Base-by-base conservation (phyloP, 768 basidiomycete genomes). In the Mycena polygramma region DNA sequence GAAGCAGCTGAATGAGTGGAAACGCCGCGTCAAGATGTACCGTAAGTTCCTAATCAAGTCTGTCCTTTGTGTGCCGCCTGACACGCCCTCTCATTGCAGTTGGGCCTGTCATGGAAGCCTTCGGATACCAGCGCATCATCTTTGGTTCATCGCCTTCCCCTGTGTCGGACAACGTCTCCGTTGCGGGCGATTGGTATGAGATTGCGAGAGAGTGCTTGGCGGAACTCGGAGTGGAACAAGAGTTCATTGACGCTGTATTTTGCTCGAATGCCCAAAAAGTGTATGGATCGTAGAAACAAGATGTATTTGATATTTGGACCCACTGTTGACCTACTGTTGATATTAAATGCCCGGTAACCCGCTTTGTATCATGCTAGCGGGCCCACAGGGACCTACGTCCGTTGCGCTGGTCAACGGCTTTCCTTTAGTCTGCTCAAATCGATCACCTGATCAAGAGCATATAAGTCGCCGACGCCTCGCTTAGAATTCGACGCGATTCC, bases 1-100 rank as follows among this genome's bases (percentile, higher is more conserved):
- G 39, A 87, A 89, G 77, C 86, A 89, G 73, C 83, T 85, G 72
- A 87, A 85, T 67, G 92, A 94, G 78, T 89, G 88, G 88, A 88
- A 88, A 75, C 87, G 90, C 60, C 84, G 92, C 66, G 88, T 95
- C 80, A 95, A 92, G 84, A 92, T 95, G 88, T 95, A 94, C 81
- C 82, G 94, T 95, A 76, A 82, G 94, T 90, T 20, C 26, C 35
- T 37, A 49, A 55, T 22, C 48, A 45, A 58, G 43, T 69, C 15
- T 68, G 61, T 51, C 22, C 46, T 52, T 68, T 13, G 57, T 54
- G 17, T 36, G 8, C 59, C 58, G 54, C 53, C 30, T 63, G 64
- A 61, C 65, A 64, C n/a, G 5, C 68, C n/a, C 41, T 10, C 41
- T 74, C 36, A 72, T 57, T 43, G 53, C 68, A 96, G 94, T 95